Percentiles rank a stretch among this genome's conserved stretches.
Conservation (phyloP, 2,329 filamentous ascomycete genomes). For the Monilinia fructigena region DNA sequence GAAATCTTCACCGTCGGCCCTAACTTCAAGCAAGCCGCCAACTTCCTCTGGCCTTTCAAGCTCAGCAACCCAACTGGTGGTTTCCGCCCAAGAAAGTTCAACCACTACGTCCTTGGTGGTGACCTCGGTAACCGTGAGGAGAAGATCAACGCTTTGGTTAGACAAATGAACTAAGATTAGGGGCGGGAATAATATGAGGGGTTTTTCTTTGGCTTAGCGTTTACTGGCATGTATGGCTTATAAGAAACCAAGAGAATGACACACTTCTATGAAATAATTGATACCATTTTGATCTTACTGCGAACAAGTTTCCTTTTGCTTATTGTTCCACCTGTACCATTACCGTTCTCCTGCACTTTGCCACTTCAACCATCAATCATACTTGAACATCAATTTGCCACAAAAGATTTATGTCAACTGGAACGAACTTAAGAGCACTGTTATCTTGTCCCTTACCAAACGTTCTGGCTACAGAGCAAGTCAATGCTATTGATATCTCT, state of each 20-base stretch:
- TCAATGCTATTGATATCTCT: background rate
- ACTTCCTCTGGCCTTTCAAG: slow-evolving; percentile 99
- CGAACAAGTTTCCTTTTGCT: background rate
- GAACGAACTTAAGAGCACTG: background rate
- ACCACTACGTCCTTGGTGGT: slow-evolving; percentile 62
- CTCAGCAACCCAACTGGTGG: slow-evolving; percentile 96
- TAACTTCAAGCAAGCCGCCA: slow-evolving; percentile 99
- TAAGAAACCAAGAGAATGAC: slow-evolving; percentile 31
- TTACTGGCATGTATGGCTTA: slow-evolving; percentile 33
- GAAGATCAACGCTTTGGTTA: slow-evolving; percentile 41
- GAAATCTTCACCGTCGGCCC: slow-evolving; percentile 98
- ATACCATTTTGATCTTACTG: slow-evolving; percentile 20
- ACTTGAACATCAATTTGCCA: background rate
- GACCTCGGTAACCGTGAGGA: slow-evolving; percentile 98
- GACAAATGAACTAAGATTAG: slow-evolving; percentile 26
- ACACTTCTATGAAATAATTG: slow-evolving; percentile 20
- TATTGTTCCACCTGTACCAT: background rate
- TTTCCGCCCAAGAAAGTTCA: slow-evolving; percentile 91
- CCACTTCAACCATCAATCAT: background rate
- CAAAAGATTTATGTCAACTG: background rate
- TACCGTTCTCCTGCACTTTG: background rate
- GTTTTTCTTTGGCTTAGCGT: slow-evolving; percentile 28
- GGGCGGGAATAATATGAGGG: slow-evolving; percentile 24
- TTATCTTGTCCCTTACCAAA: background rate
- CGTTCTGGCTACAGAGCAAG: no score